Evolutionary conservation across 2,329 filamentous ascomycete species (phyloP).

Genomic region (Gnomoniopsis smithogilvyi): DNA sequence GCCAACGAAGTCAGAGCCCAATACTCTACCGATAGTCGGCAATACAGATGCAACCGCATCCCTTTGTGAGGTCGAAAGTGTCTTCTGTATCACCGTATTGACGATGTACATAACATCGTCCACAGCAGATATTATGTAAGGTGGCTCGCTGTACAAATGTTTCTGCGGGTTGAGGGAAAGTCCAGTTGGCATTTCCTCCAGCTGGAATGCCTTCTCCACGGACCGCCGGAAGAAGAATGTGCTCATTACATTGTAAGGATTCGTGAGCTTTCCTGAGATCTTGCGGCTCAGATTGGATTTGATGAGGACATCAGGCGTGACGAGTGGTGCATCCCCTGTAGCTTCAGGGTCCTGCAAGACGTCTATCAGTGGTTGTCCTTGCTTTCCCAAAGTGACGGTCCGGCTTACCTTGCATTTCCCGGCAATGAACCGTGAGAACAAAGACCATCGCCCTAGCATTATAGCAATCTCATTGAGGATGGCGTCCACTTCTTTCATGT

Average conservation of each 20-base stretch:
- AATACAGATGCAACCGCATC: slow-evolving; percentile 75
- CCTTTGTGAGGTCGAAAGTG: slow-evolving; percentile 80
- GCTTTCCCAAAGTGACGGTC: slow-evolving; percentile 19
- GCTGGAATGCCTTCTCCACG: slow-evolving; percentile 95
- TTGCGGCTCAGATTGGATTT: slow-evolving; percentile 82
- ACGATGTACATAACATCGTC: slow-evolving; percentile 99
- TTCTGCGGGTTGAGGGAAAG: slow-evolving; percentile 73
- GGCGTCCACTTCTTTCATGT: slow-evolving; percentile 94
- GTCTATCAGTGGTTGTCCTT: slow-evolving; percentile 24
- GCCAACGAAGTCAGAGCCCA: slow-evolving; percentile 86
- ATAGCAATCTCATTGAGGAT: slow-evolving; percentile 83
- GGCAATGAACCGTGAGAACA: slow-evolving; percentile 86
- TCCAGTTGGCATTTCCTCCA: slow-evolving; percentile 83
- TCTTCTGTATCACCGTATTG: slow-evolving; percentile 83
- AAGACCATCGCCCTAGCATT: slow-evolving; percentile 90
- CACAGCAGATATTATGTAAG: slow-evolving; percentile 91
- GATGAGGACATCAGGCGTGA: slow-evolving; percentile 69
- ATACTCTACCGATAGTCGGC: slow-evolving; percentile 73
- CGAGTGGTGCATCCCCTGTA: slow-evolving; percentile 54
- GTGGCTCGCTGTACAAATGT: slow-evolving; percentile 71
- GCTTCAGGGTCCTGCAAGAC: slow-evolving; percentile 44
- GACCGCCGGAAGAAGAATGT: slow-evolving; percentile 96
- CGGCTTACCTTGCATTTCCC: slow-evolving; percentile 76
- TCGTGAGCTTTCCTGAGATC: slow-evolving; percentile 67
- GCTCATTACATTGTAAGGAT: slow-evolving; percentile 87